phyloP scores from a whole-genome alignment of 2,329 filamentous ascomycete species.

The Colletotrichum kahawae region DNA sequence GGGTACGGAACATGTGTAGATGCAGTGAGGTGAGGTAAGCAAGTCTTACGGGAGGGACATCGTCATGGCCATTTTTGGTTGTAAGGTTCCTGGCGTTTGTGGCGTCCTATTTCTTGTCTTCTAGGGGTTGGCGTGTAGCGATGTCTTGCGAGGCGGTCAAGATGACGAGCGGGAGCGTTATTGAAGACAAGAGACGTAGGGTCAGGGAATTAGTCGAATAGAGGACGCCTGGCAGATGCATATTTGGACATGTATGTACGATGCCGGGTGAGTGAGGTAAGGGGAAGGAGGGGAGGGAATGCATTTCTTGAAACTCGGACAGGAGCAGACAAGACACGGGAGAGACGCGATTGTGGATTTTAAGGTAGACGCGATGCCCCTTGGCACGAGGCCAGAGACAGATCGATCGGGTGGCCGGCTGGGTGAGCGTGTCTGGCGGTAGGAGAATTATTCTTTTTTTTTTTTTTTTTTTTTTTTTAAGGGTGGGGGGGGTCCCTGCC shows the following conservation, averaged over 20 bases:
- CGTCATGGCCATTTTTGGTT: background rate
- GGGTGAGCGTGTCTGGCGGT: background rate
- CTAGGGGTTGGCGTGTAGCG: background rate
- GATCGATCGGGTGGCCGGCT: background rate
- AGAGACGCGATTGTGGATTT: background rate
- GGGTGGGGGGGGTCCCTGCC: too few relatives aligned
- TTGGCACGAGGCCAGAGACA: background rate
- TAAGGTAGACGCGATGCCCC: background rate
- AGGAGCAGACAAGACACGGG: background rate
- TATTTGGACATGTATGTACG: background rate
- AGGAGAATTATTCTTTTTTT: background rate
- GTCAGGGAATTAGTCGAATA: background rate
- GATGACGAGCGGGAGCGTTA: background rate
- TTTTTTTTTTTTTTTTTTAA: rapidly evolving
- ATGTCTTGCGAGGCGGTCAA: background rate
- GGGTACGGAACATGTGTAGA: background rate
- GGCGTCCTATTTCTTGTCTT: background rate
- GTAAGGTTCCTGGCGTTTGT: background rate
- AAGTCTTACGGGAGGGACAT: background rate
- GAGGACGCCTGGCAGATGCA: background rate
- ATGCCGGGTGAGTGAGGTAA: background rate
- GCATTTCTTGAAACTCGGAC: background rate
- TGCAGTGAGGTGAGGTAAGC: background rate
- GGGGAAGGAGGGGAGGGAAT: background rate
- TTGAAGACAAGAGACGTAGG: background rate